phyloP scores from a whole-genome alignment of 805 yeast genomes.

The Tetrapisispora phaffii region DNA sequence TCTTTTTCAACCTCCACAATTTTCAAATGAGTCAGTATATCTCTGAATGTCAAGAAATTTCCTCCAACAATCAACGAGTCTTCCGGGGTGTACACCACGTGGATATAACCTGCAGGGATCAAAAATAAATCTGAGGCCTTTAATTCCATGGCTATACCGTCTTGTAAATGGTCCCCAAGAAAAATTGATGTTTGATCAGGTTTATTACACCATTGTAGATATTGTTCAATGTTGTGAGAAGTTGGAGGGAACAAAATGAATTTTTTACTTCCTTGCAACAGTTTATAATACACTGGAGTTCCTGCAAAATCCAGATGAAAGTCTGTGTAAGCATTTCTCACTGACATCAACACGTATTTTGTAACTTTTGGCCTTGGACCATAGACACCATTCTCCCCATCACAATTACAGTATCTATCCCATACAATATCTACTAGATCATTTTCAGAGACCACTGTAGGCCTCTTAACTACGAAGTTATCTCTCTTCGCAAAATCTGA shows the following conservation, averaged over 20 bases:
- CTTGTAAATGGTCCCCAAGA: slow-evolving; percentile 45
- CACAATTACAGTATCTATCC: slow-evolving; percentile 26
- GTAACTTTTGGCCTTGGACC: slow-evolving; percentile 48
- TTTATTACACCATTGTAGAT: slow-evolving; percentile 63
- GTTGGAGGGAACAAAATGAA: slow-evolving; percentile 80
- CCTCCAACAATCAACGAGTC: slow-evolving; percentile 86
- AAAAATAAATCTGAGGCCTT: slow-evolving; percentile 62
- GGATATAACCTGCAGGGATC: slow-evolving; percentile 91
- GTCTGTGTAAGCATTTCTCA: slow-evolving; percentile 70
- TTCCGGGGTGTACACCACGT: slow-evolving; percentile 72
- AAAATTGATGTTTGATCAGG: slow-evolving; percentile 50
- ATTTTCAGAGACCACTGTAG: slow-evolving; percentile 49
- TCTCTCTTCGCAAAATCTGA: slow-evolving; percentile 36
- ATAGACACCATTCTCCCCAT: slow-evolving; percentile 4
- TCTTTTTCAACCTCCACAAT: slow-evolving; percentile 52
- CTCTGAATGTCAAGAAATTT: slow-evolving; percentile 61
- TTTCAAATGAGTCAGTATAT: slow-evolving; percentile 51
- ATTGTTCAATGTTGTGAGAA: slow-evolving; percentile 44
- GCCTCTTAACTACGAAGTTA: slow-evolving; percentile 50
- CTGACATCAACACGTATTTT: slow-evolving; percentile 79
- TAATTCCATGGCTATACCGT: slow-evolving; percentile 47
- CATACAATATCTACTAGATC: slow-evolving; percentile 68
- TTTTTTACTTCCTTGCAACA: slow-evolving; percentile 62
- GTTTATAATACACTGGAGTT: slow-evolving; percentile 81
- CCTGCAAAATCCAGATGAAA: slow-evolving; percentile 92